These are phyloP conservation scores for Sphagnum tenellum DNA, from an alignment of 225 moss, liverwort and hornwort genomes.

Conservation along the genomic window DNA sequence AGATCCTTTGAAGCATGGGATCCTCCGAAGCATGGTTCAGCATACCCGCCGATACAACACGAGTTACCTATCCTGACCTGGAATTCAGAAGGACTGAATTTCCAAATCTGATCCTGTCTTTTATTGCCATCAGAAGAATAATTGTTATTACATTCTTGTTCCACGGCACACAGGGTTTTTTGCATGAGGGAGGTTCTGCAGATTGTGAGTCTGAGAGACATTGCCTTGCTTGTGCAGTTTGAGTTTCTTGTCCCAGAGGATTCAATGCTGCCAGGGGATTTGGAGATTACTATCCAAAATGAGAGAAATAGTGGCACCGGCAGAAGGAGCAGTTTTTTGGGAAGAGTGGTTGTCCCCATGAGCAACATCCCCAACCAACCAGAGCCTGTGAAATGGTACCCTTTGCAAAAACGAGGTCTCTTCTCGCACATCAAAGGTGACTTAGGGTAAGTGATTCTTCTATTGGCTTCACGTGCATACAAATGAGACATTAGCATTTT, in stretches of 20 bases:
- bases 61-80: too few species aligned
- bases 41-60: too few species aligned
- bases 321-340: conserved; percentile 66
- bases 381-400: conserved; percentile 57
- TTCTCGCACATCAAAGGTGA: conserved; percentile 91
- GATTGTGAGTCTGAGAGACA: too few species aligned
- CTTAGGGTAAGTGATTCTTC: conserved; percentile 55
- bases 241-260: conserved; percentile 51
- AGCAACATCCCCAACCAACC: conserved; percentile 25
- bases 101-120: too few species aligned
- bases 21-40: too few species aligned
- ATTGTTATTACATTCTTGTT: too few species aligned
- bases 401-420: conserved; percentile 65
- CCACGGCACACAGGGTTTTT: too few species aligned
- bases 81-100: too few species aligned
- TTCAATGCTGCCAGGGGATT: conserved; percentile 21
- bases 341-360: conserved; percentile 49
- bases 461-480: neutral
- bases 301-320: conserved; percentile 64
- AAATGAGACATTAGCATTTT: neutral
- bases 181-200: too few species aligned
- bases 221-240: conserved; percentile 33
- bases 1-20: too few species aligned
- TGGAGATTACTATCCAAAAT: conserved; percentile 78
- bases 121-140: too few species aligned